phyloP scores from a whole-genome alignment of 495 filamentous ascomycete genomes.

The Pseudomonodictys pantanalensis region DNA sequence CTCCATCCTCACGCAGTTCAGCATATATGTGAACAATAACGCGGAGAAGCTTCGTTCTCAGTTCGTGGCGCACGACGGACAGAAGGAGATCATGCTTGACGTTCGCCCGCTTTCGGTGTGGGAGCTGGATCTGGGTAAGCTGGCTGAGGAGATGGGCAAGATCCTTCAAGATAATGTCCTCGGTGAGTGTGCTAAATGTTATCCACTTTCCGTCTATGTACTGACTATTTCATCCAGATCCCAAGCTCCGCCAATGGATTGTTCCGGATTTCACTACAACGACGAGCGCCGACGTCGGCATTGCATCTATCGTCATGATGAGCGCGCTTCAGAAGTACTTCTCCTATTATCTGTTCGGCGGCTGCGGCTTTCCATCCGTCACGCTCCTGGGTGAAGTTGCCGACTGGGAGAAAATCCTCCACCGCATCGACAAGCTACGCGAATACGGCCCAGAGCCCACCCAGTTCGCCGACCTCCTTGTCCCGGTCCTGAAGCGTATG shows the following conservation, averaged over 20 bases:
- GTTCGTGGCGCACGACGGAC: slow-evolving; percentile 48
- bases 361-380: not conserved
- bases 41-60: slow-evolving; percentile 45
- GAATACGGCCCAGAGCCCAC: slow-evolving; percentile 39
- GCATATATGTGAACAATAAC: slow-evolving; percentile 51
- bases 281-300: slow-evolving; percentile 43
- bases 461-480: slow-evolving; percentile 32
- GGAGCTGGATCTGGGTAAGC: slow-evolving; percentile 41
- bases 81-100: slow-evolving; percentile 48
- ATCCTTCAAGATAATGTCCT: slow-evolving; percentile 3
- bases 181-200: no score
- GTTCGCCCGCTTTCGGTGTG: slow-evolving; percentile 24
- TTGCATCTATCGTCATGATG: slow-evolving; percentile 32
- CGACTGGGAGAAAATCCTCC: slow-evolving; percentile 33
- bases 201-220: no score
- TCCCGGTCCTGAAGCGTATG: slow-evolving; percentile 41
- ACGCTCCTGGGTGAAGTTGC: slow-evolving; percentile 11
- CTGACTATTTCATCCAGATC: not conserved
- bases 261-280: slow-evolving; percentile 35
- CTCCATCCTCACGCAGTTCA: slow-evolving; percentile 55
- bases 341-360: not conserved
- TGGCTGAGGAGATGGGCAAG: slow-evolving; percentile 9
- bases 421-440: slow-evolving; percentile 38
- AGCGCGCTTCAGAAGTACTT: not conserved
- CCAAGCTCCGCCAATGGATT: not conserved